Base-by-base conservation (phyloP, 73 alveolate genomes). In the Diophrys appendiculata region DNA sequence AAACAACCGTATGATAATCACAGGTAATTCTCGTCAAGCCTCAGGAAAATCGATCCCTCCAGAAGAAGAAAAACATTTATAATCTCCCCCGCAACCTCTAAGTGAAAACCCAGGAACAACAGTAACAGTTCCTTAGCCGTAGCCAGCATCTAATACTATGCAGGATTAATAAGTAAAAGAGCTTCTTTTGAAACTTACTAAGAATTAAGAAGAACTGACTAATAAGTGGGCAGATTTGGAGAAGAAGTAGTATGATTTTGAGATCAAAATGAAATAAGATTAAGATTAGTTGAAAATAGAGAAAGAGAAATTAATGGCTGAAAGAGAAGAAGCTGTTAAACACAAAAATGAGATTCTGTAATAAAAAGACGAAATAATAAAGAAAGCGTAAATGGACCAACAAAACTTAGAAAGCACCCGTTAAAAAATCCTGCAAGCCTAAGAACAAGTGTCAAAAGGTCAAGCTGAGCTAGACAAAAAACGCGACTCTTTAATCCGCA, bases 221-320 rank as follows among this genome's bases (percentile, higher is more conserved):
- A 54, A 28, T 52, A 80, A 80, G 55, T 80, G 82, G 83, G 69
- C 26, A n/a, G 89, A 80, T 1, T 32, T 80, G 69, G 56, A 80
- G 65, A 70, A 52, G 78, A 80, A 80, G 71, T 33, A 80, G 30
- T 65, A 72, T n/a, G 89, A 80, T 1, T 54, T 52, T 27, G 89
- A 80, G 33, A 18, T 24, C 24, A 30, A 24, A 27, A 71, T 71
- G 30, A 54, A 64, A 25, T 5, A 34, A 1, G 82, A 80, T 33
- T 68, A 55, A 55, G n/a, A 5, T 2, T 68, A 72, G 29, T 18
- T 80, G 0, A 52, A 27, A 0, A 11, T 3, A 1, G 89, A 80
- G 34, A 80, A 30, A 60, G 35, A 26, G 29, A 72, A 35, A 54
- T 30, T 80, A 0, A 27, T 24, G 33, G 64, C 28, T 22, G 77